Evolutionary conservation across 805 yeast species (phyloP), one percentile per base, ranked within the genome.

Genomic region (Sporopachydermia quercuum): DNA sequence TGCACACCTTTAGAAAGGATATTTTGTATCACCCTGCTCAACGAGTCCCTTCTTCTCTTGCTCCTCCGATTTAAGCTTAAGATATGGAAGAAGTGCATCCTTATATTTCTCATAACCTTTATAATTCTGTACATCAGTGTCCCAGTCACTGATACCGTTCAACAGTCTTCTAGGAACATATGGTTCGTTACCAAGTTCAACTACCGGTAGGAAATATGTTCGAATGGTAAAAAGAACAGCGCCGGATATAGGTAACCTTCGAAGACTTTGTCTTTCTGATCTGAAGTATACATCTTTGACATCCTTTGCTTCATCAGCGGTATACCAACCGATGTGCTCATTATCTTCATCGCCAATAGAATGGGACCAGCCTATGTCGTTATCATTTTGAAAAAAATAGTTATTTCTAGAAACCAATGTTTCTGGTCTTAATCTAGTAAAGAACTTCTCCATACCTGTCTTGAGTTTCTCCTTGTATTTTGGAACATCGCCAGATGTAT

Each of bases 401-500:
- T 73, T 73, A 56, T 77, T 76, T 41, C 84, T 60, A 8, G 70
- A 78, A n/a, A 76, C 78, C 1, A 81, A 78, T 43, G 69, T 67
- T 49, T 76, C 81, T 39, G 68, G 65, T 5, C 73, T 62, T 43
- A 71, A 58, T 43, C 81, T 60, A 23, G 62, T 56, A 51, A 77
- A 77, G 54, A 76, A 76, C 48, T 74, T 72, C 45, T 75, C 77
- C 84, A 77, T 77, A 3, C 80, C 77, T 23, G 57, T 55, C 51
- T 72, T 66, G 48, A 77, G 63, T 49, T 76, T 71, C 33, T 68
- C 70, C 40, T 70, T 62, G 49, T 69, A 77, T 49, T 76, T 71
- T 8, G 84, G 84, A 33, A 78, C 84, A 47, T 74, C 78, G 18
- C 82, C 84, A 36, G 70, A 58, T 5, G 77, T 71, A 52, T 78